Percentiles rank a stretch among this genome's conserved stretches.
Conservation (phyloP, 345 rosid species). For the Lagerstroemia speciosa region DNA sequence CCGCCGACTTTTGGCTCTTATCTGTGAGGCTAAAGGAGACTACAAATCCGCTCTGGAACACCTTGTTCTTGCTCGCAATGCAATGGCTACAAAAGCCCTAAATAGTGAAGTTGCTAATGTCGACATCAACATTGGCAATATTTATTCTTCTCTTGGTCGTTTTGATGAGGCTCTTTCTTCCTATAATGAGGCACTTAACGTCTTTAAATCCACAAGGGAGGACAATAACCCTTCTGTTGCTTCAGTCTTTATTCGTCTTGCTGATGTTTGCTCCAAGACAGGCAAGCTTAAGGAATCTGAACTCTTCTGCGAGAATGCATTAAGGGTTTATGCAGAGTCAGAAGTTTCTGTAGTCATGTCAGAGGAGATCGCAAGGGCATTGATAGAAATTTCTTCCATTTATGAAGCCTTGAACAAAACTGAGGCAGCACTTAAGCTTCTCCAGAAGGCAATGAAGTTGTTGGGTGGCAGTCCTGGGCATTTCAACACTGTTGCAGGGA, state of each 20-base stretch:
- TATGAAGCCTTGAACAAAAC: constrained; percentile 72
- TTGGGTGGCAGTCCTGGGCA: constrained; percentile 63
- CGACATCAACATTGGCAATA: constrained; percentile 87
- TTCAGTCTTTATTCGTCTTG: constrained; percentile 68
- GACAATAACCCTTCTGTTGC: constrained; percentile 74
- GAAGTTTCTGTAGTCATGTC: constrained; percentile 36
- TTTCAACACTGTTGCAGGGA: constrained; percentile 70
- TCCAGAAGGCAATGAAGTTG: constrained; percentile 49
- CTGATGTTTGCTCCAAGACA: constrained; percentile 67
- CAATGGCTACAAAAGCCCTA: constrained; percentile 57
- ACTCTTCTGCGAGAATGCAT: constrained; percentile 72
- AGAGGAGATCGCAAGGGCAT: constrained; percentile 78
- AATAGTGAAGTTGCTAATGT: constrained; percentile 65
- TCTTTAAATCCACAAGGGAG: constrained; percentile 62
- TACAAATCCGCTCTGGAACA: constrained; percentile 81
- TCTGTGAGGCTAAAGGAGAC: constrained; percentile 74
- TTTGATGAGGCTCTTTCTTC: constrained; percentile 77
- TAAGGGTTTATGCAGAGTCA: constrained; percentile 52
- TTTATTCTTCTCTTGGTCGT: constrained; percentile 61
- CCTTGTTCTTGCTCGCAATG: constrained; percentile 75
- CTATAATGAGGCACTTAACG: constrained; percentile 80
- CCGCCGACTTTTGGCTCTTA: constrained; percentile 76
- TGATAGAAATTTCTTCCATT: constrained; percentile 70
- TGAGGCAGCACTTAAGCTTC: constrained; percentile 50
- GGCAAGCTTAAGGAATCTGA: constrained; percentile 75